Evolutionary conservation across 768 basidiomycete species (phyloP).

Genomic region (Suillus placidus): DNA sequence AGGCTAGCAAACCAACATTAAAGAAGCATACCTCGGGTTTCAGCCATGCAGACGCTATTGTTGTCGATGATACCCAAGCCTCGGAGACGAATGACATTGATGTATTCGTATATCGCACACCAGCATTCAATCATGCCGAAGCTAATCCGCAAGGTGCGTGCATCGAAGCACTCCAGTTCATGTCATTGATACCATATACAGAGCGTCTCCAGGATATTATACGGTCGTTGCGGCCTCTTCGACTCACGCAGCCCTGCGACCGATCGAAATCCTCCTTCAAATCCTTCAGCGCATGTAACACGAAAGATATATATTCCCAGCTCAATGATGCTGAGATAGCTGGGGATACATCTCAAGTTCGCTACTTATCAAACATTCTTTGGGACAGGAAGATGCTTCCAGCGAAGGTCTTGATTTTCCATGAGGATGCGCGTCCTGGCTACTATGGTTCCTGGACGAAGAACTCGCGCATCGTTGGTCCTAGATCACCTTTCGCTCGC

Average conservation of each 20-base stretch:
- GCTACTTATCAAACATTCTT: constrained; percentile 62
- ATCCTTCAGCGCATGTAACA: constrained; percentile 34
- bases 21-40: constrained; percentile 23
- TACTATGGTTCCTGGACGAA: constrained; percentile 96
- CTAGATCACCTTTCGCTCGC: constrained; percentile 79
- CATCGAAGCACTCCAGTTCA: constrained; percentile 2
- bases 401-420: constrained; percentile 83
- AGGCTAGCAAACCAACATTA: constrained; percentile 28
- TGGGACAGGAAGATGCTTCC: constrained; percentile 63
- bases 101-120: constrained; percentile 16
- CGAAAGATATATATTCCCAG: constrained; percentile 57
- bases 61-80: constrained; percentile 58
- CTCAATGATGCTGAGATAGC: constrained; percentile 79
- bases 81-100: constrained; percentile 8
- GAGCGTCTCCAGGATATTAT: constrained; percentile 19
- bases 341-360: constrained; percentile 70
- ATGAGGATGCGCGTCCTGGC: constrained; percentile 84
- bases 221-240: constrained; percentile 35
- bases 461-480: constrained; percentile 73
- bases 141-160: constrained; percentile 17
- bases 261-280: constrained; percentile 29
- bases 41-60: constrained; percentile 51
- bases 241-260: constrained; percentile 23
- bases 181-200: constrained; percentile 33
- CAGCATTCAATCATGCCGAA: constrained; percentile 24